These are phyloP conservation scores for Fusarium liriodendri DNA, from an alignment of 2,329 filamentous ascomycete species.

Conservation along the genomic window DNA sequence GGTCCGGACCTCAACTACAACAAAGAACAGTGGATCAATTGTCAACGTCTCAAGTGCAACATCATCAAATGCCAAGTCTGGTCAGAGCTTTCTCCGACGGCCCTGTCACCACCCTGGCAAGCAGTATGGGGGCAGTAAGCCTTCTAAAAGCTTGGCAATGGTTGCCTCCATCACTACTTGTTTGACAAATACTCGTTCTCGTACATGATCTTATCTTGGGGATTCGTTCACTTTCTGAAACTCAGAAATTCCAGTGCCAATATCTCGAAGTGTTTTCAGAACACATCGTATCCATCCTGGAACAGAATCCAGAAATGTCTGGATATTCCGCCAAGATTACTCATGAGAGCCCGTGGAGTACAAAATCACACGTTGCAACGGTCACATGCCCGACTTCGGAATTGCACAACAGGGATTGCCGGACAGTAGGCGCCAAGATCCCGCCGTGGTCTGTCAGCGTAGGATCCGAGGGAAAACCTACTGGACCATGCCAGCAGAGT, in stretches of 20 bases:
- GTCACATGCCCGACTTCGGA: not conserved
- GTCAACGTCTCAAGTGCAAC: not conserved
- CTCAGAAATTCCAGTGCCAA: not conserved
- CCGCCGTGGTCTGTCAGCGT: not conserved
- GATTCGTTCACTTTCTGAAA: not conserved
- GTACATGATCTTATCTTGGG: not conserved
- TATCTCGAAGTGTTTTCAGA: not conserved
- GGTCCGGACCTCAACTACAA: no score
- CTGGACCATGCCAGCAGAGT: not conserved
- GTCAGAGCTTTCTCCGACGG: not conserved
- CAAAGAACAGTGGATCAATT: not conserved
- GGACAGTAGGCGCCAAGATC: not conserved
- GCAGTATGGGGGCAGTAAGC: not conserved
- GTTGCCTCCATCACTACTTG: not conserved
- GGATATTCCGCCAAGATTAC: not conserved
- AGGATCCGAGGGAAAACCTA: not conserved
- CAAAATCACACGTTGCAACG: not conserved
- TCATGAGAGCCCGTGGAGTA: not conserved
- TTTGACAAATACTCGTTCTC: not conserved
- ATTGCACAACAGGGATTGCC: not conserved
- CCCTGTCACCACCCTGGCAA: not conserved
- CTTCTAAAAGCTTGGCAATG: not conserved
- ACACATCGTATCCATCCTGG: not conserved
- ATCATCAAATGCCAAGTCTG: not conserved
- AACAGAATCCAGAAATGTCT: not conserved